Evolutionary conservation across 1,284 basidiomycete genomes (phyloP), one percentile per base, ranked within the genome.

Genomic region (Austropuccinia psidii): DNA sequence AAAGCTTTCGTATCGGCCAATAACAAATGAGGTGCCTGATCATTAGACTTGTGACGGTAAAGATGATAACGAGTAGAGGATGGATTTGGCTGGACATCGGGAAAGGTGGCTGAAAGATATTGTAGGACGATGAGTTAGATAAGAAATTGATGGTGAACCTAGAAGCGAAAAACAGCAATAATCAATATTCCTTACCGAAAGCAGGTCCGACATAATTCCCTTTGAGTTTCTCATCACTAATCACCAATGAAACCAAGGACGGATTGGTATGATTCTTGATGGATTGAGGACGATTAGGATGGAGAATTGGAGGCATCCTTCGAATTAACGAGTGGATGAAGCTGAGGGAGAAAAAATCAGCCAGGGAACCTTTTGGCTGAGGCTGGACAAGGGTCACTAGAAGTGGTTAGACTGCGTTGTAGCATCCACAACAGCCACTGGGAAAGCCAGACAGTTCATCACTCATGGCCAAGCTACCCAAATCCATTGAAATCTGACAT

Each of bases 51-150:
- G 31, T 60, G 67, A 49, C 13, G 29, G 33, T 70, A 70, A 13
- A 70, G 31, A 31, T 47, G 29, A 27, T 58, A 70, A 8, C 31
- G 39, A 29, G 55, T 29, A 7, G 41, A 58, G 13, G 49, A 55
- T 35, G 29, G 37, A 21, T 58, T 17, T 4, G 67, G 67, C 17
- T 31, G 52, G 5, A 70, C 67, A 49, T 70, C 67, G 35, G 67
- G 67, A 31, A 70, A 70, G n/a, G 39, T 70, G 19, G 43, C 67
- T 69, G 15, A 11, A 6, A 29, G n/a, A 4, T 3, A 41, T 1
- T 27, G 29, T 15, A 58, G 11, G 31, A 5, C 6, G 7, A 7
- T 37, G 24, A 4, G 19, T 4, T 19, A 11, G 29, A 6, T 7
- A 19, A 17, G n/a, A 11, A 31, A 7, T 55, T 27, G 33, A 55